phyloP scores from a whole-genome alignment of 257 asterid genomes.

The Rehmannia glutinosa region DNA sequence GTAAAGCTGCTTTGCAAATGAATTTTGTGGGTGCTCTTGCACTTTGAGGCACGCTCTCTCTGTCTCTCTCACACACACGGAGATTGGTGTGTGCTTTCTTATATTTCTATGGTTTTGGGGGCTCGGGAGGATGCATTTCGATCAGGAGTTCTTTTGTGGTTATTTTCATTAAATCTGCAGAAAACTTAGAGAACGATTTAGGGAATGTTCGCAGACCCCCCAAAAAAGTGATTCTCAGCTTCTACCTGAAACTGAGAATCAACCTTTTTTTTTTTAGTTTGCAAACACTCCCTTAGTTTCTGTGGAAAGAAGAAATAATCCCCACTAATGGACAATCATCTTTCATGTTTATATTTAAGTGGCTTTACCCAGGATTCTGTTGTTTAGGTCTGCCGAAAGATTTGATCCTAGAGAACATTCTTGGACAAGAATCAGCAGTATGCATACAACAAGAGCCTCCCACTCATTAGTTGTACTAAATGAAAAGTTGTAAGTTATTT shows the following conservation, averaged over 20 bases:
- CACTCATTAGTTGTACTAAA: constrained; percentile 52
- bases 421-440: constrained; percentile 49
- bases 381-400: constrained; percentile 62
- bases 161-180: no score
- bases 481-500: constrained; percentile 52
- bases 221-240: no score
- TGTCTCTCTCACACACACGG: neutral
- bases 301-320: no score
- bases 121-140: neutral
- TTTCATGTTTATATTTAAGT: neutral
- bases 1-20: neutral
- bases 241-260: no score
- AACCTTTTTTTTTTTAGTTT: no score
- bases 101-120: no score
- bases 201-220: no score
- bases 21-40: neutral
- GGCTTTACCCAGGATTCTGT: constrained; percentile 10
- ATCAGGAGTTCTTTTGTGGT: neutral
- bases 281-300: no score
- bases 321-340: no score
- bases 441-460: constrained; percentile 51
- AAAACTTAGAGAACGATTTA: no score
- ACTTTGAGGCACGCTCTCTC: neutral
- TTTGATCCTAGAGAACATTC: constrained; percentile 74
- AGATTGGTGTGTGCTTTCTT: no score